phyloP scores from a whole-genome alignment of 2,329 filamentous ascomycete genomes.

The Teratosphaeria destructans region DNA sequence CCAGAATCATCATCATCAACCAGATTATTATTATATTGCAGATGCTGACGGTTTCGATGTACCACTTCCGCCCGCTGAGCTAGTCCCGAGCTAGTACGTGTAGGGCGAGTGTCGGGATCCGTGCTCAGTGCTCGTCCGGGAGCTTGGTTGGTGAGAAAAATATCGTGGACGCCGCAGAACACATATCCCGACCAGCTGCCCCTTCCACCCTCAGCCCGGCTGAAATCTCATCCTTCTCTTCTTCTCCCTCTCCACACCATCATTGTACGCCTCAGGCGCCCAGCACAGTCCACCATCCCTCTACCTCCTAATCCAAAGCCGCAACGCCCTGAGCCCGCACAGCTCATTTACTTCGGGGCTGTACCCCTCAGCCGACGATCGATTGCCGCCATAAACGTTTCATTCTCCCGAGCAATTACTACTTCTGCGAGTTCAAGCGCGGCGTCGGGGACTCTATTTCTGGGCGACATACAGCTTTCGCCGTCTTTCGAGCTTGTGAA shows the following conservation, averaged over 20 bases:
- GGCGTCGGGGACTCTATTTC: background rate
- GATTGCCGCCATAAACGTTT: background rate
- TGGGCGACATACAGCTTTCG: background rate
- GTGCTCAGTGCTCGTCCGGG: background rate
- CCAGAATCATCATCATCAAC: background rate
- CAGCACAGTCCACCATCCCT: background rate
- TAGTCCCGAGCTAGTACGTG: background rate
- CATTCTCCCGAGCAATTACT: background rate
- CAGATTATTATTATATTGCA: background rate
- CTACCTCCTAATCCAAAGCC: background rate
- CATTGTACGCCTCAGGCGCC: background rate
- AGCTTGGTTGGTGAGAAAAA: background rate
- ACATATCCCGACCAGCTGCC: conserved; percentile 3
- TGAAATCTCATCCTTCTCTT: background rate
- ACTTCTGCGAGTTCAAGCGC: background rate
- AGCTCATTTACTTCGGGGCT: background rate
- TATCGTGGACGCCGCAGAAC: background rate
- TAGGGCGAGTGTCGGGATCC: background rate
- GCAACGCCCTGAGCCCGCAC: background rate
- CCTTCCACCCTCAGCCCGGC: background rate
- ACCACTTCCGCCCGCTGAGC: background rate
- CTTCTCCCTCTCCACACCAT: conserved; percentile 1
- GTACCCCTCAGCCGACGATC: background rate
- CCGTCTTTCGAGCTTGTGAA: background rate
- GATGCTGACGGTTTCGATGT: background rate